These are phyloP conservation scores for Quillaja saponaria DNA, from an alignment of 306 rosid species.

Conservation along the genomic window DNA sequence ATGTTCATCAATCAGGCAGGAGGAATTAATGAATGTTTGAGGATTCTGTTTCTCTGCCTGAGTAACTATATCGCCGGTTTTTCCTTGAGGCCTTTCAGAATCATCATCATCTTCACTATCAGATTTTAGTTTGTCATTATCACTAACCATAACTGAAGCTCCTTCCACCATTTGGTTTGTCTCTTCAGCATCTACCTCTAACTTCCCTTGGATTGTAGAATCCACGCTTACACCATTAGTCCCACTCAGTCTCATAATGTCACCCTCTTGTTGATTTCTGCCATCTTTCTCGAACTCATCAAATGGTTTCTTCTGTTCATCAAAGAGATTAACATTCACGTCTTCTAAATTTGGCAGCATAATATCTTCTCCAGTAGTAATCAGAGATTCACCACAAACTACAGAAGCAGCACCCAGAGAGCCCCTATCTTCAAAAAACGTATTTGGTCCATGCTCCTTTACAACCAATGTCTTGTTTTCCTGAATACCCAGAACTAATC, in stretches of 20 bases:
- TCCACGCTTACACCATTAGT: neutral
- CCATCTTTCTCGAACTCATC: slow-evolving; percentile 25
- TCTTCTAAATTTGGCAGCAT: slow-evolving; percentile 12
- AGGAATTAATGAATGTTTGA: too few relatives aligned
- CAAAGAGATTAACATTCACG: slow-evolving; percentile 21
- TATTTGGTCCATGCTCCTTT: slow-evolving; percentile 22
- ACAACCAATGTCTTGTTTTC: slow-evolving; percentile 2
- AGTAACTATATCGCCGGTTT: neutral
- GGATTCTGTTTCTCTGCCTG: too few relatives aligned
- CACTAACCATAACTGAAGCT: slow-evolving; percentile 11
- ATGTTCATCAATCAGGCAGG: slow-evolving; percentile 29
- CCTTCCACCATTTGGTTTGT: slow-evolving; percentile 16
- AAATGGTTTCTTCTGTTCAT: slow-evolving; percentile 19
- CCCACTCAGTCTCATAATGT: slow-evolving; percentile 17
- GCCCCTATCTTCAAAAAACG: slow-evolving; percentile 26
- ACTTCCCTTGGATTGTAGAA: slow-evolving; percentile 8
- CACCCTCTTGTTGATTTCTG: slow-evolving; percentile 21
- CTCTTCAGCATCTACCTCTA: slow-evolving; percentile 9
- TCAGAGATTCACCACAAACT: slow-evolving; percentile 17
- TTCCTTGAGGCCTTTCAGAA: slow-evolving; percentile 17
- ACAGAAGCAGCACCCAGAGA: too few relatives aligned
- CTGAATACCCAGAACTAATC: neutral
- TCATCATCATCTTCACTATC: too few relatives aligned
- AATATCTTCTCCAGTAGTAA: slow-evolving; percentile 14
- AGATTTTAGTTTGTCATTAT: too few relatives aligned